Conservation (phyloP, 2,329 filamentous ascomycete genomes). For the Cladorrhinum sp. region DNA sequence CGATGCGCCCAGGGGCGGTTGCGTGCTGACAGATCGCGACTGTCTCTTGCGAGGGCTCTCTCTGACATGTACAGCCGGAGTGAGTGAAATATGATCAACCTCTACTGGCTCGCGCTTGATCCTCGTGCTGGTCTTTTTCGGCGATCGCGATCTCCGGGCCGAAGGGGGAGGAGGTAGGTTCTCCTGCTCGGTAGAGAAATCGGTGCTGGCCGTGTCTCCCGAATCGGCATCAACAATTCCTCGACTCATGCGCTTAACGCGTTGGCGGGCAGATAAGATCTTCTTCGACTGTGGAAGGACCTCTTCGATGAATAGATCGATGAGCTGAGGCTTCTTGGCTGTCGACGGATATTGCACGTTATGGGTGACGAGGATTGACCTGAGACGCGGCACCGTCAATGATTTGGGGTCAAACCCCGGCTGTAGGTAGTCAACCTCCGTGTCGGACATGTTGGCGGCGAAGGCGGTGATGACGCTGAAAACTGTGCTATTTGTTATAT, state of each 20-base stretch:
- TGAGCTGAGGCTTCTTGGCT: conserved; percentile 86
- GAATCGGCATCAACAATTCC: conserved; percentile 74
- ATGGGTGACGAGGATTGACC: conserved; percentile 87
- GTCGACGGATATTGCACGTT: conserved; percentile 81
- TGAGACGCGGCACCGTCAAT: conserved; percentile 82
- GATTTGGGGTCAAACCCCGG: conserved; percentile 79
- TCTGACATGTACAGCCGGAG: conserved; percentile 35
- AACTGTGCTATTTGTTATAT: background rate
- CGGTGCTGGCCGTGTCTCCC: conserved; percentile 54
- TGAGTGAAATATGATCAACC: conserved; percentile 35
- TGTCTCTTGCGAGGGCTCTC: conserved; percentile 53
- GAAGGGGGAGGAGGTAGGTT: conserved; percentile 49
- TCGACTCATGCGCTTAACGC: conserved; percentile 79
- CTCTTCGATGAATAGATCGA: conserved; percentile 77
- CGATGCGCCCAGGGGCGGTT: conserved; percentile 46
- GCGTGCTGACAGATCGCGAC: conserved; percentile 53
- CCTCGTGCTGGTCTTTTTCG: conserved; percentile 52
- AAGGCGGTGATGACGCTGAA: background rate
- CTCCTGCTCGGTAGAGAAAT: conserved; percentile 58
- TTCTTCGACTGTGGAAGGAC: conserved; percentile 75
- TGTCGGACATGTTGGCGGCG: conserved; percentile 53
- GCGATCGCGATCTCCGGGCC: conserved; percentile 51
- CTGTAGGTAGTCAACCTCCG: conserved; percentile 79
- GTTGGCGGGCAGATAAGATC: conserved; percentile 70
- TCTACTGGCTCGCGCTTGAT: conserved; percentile 52